Evolutionary conservation across 2,329 filamentous ascomycete genomes (phyloP).

Genomic region (Colletotrichum tanaceti): DNA sequence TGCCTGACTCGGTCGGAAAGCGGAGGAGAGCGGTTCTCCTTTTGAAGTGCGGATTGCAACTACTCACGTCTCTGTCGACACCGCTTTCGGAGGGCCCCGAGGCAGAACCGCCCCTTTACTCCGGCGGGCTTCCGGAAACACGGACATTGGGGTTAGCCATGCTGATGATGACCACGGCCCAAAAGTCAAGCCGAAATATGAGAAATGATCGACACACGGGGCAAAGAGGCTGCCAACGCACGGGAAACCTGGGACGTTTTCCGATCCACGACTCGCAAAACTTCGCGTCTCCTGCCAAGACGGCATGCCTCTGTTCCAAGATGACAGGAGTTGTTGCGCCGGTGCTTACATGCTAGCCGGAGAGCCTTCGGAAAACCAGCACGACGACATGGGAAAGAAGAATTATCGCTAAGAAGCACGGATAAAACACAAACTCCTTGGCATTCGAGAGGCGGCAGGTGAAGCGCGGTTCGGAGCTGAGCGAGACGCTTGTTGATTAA

Average conservation of each 20-base stretch:
- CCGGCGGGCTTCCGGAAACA: too few relatives aligned
- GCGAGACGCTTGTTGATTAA: not conserved
- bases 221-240: too few relatives aligned
- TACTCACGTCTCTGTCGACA: too few relatives aligned
- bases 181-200: too few relatives aligned
- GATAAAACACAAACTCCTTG: slow-evolving; percentile 27
- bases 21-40: not conserved
- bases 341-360: not conserved
- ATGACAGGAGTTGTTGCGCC: not conserved
- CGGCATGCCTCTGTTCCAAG: not conserved
- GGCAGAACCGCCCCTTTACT: not conserved
- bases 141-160: too few relatives aligned
- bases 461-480: not conserved
- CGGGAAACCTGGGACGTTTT: not conserved
- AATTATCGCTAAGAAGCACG: not conserved
- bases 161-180: too few relatives aligned
- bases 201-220: too few relatives aligned
- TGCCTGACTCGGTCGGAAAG: slow-evolving; percentile 13
- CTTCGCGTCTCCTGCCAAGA: slow-evolving; percentile 13
- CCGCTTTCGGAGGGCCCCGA: not conserved
- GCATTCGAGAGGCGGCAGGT: not conserved
- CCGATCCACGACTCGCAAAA: not conserved
- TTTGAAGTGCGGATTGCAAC: too few relatives aligned
- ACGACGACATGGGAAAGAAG: not conserved
- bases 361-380: not conserved